These are phyloP conservation scores for Ceratocystiopsis minuta DNA, from an alignment of 2,329 filamentous ascomycete genomes.

Conservation along the genomic window DNA sequence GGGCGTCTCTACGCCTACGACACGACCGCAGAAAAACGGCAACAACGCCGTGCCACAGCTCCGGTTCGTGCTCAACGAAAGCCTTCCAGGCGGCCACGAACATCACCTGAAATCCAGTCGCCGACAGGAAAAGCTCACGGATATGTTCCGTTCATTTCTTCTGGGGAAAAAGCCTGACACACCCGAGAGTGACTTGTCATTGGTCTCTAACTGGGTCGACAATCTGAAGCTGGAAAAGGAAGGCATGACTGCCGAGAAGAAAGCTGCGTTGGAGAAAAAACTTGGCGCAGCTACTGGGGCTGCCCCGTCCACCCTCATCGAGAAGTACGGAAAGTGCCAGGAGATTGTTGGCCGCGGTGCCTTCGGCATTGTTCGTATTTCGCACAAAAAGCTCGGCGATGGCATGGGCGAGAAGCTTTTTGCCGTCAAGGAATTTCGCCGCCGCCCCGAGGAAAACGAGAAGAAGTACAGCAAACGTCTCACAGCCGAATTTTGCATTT, in stretches of 20 bases:
- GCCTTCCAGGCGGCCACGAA: slow-evolving; percentile 53
- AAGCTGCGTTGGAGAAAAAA: slow-evolving; percentile 6
- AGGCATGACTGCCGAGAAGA: slow-evolving; percentile 51
- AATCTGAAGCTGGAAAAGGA: slow-evolving; percentile 81
- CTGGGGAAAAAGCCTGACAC: slow-evolving; percentile 60
- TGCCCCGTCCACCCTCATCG: slow-evolving; percentile 49
- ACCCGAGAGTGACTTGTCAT: slow-evolving; percentile 65
- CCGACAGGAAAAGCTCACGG: slow-evolving; percentile 83
- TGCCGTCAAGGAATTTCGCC: slow-evolving; percentile 94
- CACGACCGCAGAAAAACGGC: slow-evolving; percentile 19
- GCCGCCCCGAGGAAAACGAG: slow-evolving; percentile 79
- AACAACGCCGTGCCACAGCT: slow-evolving; percentile 17
- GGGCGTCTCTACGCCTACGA: slow-evolving; percentile 11
- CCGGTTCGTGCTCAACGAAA: slow-evolving; percentile 32
- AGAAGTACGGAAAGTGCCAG: slow-evolving; percentile 97
- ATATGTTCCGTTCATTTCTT: slow-evolving; percentile 76
- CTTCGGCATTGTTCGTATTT: slow-evolving; percentile 93
- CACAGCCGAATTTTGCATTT: slow-evolving; percentile 96
- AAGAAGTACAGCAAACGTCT: slow-evolving; percentile 97
- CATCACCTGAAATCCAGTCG: slow-evolving; percentile 80
- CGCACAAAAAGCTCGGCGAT: slow-evolving; percentile 80
- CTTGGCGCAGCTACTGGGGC: neutral
- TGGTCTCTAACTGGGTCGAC: slow-evolving; percentile 93
- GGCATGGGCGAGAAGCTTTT: slow-evolving; percentile 76
- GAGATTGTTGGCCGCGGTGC: slow-evolving; percentile 91